Conservation (phyloP, 2,329 filamentous ascomycete genomes). For the Ramularia collo-cygni region DNA sequence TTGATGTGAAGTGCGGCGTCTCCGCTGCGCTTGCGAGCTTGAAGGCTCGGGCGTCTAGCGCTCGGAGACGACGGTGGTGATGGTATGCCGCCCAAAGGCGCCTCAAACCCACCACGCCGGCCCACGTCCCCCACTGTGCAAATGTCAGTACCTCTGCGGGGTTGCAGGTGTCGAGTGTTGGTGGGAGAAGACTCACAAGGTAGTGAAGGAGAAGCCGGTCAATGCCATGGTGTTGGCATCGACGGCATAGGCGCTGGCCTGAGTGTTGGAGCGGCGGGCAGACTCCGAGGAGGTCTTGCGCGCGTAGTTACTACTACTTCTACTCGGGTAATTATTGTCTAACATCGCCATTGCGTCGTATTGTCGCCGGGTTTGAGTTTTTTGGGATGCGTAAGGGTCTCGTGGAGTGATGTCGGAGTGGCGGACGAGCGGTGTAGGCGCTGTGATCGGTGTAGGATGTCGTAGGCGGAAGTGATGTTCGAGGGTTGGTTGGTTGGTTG, state of each 20-base stretch:
- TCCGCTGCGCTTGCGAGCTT: conserved; percentile 49
- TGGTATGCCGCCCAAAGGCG: conserved; percentile 70
- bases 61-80: conserved; percentile 77
- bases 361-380: conserved; percentile 40
- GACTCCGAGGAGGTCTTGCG: conserved; percentile 48
- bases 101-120: conserved; percentile 71
- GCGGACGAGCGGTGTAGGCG: neutral
- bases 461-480: conserved; percentile 2
- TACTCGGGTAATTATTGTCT: conserved; percentile 63
- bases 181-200: conserved; percentile 47
- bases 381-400: conserved; percentile 2
- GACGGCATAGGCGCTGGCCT: conserved; percentile 87
- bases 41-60: conserved; percentile 22
- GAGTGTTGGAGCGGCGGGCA: conserved; percentile 65
- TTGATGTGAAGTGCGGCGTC: conserved; percentile 94
- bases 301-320: conserved; percentile 58
- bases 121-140: neutral
- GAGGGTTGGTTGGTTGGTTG: neutral
- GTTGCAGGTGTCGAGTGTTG: too few relatives aligned
- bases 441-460: conserved; percentile 1
- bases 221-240: conserved; percentile 61
- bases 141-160: conserved; percentile 8
- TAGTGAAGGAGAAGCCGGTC: conserved; percentile 78
- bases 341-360: conserved; percentile 59
- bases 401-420: conserved; percentile 2